A percentile compares a stretch with the other conserved stretches of the same genome.
phyloP scores from a whole-genome alignment of 371 early-diverging fungal species.

The Mucor velutinosus region DNA sequence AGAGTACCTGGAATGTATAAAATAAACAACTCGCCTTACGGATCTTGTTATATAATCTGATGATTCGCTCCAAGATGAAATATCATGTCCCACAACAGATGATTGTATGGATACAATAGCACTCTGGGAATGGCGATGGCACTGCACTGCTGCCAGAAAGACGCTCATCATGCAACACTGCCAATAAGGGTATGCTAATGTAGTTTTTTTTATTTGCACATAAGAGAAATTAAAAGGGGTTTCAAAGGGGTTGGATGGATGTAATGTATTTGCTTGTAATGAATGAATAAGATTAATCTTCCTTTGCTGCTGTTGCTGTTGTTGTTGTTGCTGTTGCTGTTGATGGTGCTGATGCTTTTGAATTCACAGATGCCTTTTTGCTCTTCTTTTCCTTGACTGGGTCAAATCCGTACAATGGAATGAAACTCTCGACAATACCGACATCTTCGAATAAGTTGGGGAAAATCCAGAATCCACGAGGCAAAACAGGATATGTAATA shows the following conservation, averaged over 20 bases:
- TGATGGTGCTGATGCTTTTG: not conserved
- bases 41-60: too few relatives aligned
- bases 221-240: not conserved
- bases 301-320: slow-evolving; percentile 4
- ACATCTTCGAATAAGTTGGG: slow-evolving; percentile 99
- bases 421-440: slow-evolving; percentile 97
- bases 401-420: slow-evolving; percentile 95
- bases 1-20: too few relatives aligned
- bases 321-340: not conserved
- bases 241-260: not conserved
- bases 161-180: not conserved
- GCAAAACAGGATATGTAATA: slow-evolving; percentile 72
- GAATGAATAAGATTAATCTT: not conserved
- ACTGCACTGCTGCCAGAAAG: not conserved
- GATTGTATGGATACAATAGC: too few relatives aligned
- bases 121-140: too few relatives aligned
- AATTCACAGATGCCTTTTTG: slow-evolving; percentile 8
- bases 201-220: slow-evolving; percentile 3
- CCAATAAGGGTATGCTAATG: not conserved
- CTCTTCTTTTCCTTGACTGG: slow-evolving; percentile 52
- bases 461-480: slow-evolving; percentile 98
- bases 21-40: too few relatives aligned
- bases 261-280: not conserved
- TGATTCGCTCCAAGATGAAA: too few relatives aligned
- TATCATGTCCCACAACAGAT: too few relatives aligned